Base-by-base conservation (phyloP, 352 stramenopile genomes). In the Peronospora destructor region DNA sequence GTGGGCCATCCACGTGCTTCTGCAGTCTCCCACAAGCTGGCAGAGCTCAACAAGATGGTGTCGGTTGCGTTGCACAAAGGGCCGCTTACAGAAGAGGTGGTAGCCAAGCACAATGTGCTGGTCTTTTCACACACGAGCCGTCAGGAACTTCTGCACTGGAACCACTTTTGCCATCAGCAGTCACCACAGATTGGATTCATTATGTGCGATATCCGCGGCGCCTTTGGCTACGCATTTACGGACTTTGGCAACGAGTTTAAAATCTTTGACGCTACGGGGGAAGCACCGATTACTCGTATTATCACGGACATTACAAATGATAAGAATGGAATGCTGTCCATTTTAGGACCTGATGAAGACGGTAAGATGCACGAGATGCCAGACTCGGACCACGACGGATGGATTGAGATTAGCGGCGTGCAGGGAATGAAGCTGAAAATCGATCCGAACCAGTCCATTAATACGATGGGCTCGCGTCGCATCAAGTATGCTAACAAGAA, bases 41-140 rank as follows among this genome's bases (percentile, higher is more conserved):
- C 85, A 25, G 89, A 96, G 60, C 71, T 97, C 6, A 97, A 97
- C 73, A 91, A 92, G 61, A 87, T 94, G 71, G 86, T 95, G 49
- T 67, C 62, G 0, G 80, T 96, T 1, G 72, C 66, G 7, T 74
- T 94, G 49, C 76, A 93, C 63, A 57, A 68, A 2, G 86, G 85
- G 0, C 39, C 56, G 19, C 66, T 89, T 10, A 87, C 76, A 2
- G 76, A 87, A 45, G 71, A 68, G 9, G 59, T 85, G 32, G 72
- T 89, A 35, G 71, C 61, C 14, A 61, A 57, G 42, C 84, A 96
- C 65, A 84, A 91, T 26, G 84, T 94, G 41, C 76, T 97, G 29
- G 85, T 97, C 23, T 95, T 95, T 61, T 87, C 84, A 35, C 63
- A 87, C 71, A 80, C 72, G 50, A 54, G 42, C 32, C 77, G 77